These are phyloP conservation scores for Bothriochloa decipiens DNA, from an alignment of 176 grass and related monocot genomes.

Conservation along the genomic window DNA sequence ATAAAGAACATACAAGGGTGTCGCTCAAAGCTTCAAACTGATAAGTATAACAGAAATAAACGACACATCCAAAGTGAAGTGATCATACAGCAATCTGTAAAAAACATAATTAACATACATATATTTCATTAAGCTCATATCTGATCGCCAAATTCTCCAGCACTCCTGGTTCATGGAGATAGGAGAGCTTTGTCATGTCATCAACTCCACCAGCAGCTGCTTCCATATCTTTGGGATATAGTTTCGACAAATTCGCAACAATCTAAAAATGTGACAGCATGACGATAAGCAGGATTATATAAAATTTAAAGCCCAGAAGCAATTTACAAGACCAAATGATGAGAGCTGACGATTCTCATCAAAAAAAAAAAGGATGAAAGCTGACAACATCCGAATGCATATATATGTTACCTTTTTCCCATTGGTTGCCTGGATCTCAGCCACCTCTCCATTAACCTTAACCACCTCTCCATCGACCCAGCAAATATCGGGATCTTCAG, in stretches of 20 bases:
- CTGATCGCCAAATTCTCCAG: conserved; percentile 82
- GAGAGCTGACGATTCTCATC: not conserved
- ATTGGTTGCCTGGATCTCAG: conserved; percentile 66
- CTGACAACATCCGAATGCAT: not conserved
- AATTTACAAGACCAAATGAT: not conserved
- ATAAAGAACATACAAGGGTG: not conserved
- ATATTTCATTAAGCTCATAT: conserved; percentile 99
- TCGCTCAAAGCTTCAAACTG: conserved; percentile 28
- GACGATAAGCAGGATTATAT: not conserved
- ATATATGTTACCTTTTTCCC: conserved; percentile 73
- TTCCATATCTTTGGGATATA: conserved; percentile 99
- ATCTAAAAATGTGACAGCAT: conserved; percentile 55
- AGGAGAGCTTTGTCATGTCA: conserved; percentile 99
- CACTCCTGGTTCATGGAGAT: conserved; percentile 97
- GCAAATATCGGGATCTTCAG: conserved; percentile 62
- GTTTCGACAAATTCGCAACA: conserved; percentile 67
- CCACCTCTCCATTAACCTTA: conserved; percentile 86
- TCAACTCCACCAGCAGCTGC: conserved; percentile 93
- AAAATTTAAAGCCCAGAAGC: conserved; percentile 2
- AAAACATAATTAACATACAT: conserved; percentile 54
- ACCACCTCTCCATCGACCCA: conserved; percentile 93
- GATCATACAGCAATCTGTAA: not conserved
- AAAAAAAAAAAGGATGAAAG: not conserved
- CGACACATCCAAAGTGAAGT: not conserved
- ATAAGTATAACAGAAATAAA: conserved; percentile 2